These are phyloP conservation scores for Erodium moschatum DNA, from an alignment of 441 rosid genomes.

Conservation along the genomic window DNA sequence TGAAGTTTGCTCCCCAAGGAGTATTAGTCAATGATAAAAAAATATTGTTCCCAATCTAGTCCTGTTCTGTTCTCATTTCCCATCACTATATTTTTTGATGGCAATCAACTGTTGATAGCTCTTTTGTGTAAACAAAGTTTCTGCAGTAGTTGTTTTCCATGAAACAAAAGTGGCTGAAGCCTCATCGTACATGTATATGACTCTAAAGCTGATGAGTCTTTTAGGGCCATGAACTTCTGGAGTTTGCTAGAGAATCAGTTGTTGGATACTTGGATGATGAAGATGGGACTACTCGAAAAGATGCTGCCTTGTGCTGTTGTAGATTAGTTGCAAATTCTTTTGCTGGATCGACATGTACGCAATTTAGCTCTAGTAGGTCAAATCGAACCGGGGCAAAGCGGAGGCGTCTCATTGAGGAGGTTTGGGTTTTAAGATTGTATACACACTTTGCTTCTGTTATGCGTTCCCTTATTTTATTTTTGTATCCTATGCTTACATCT, in stretches of 20 bases:
- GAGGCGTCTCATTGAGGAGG: conserved; percentile 90
- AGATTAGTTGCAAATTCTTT: conserved; percentile 82
- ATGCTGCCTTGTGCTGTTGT: conserved; percentile 98
- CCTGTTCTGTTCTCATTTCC: neutral
- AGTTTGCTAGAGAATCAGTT: conserved; percentile 90
- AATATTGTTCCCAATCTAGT: neutral
- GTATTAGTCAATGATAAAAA: neutral
- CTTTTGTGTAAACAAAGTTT: neutral
- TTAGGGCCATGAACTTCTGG: conserved; percentile 97
- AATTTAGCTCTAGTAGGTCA: conserved; percentile 68
- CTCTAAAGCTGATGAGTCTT: conserved; percentile 34
- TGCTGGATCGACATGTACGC: conserved; percentile 42
- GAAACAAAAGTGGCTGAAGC: conserved; percentile 7
- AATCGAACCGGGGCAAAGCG: conserved; percentile 76
- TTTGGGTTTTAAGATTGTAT: conserved; percentile 23
- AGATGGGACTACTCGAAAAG: conserved; percentile 86
- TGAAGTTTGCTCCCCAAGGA: neutral
- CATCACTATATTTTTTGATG: neutral
- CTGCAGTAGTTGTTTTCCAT: neutral
- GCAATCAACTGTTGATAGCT: neutral
- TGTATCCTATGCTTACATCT: neutral
- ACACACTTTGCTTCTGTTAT: conserved; percentile 8
- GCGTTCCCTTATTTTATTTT: too few relatives aligned
- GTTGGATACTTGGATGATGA: conserved; percentile 87
- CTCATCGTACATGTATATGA: conserved; percentile 9